These are phyloP conservation scores for Claviceps purpurea DNA, from an alignment of 2,329 filamentous ascomycete species.

Conservation along the genomic window DNA sequence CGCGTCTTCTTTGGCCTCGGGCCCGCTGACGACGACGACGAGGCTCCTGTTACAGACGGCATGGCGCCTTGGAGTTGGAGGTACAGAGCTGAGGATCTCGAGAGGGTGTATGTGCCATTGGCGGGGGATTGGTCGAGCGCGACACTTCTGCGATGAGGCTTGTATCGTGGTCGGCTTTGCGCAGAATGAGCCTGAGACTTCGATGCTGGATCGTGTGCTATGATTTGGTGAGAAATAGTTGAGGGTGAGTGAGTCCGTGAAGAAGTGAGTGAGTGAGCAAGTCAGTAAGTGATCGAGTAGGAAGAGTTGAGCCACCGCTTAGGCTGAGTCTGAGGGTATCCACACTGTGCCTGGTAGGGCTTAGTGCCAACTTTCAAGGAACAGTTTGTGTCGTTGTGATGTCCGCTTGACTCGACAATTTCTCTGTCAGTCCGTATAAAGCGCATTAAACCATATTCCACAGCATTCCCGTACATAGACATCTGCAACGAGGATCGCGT, in stretches of 20 bases:
- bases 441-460: too few relatives aligned
- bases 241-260: not conserved
- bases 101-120: not conserved
- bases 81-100: not conserved
- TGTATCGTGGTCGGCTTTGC: not conserved
- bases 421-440: too few relatives aligned
- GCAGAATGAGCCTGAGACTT: not conserved
- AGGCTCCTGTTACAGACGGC: not conserved
- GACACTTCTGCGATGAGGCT: not conserved
- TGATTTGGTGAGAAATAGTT: not conserved
- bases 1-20: slow-evolving; percentile 20
- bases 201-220: not conserved
- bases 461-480: too few relatives aligned
- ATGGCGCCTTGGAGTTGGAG: slow-evolving; percentile 1
- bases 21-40: not conserved
- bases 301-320: not conserved
- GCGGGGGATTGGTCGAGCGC: not conserved
- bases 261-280: not conserved
- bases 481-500: too few relatives aligned
- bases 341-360: too few relatives aligned
- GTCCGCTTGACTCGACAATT: too few relatives aligned
- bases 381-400: too few relatives aligned
- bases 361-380: too few relatives aligned
- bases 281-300: not conserved
- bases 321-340: too few relatives aligned